These are phyloP conservation scores for Petrea volubilis DNA, from an alignment of 257 asterid species.

Conservation along the genomic window DNA sequence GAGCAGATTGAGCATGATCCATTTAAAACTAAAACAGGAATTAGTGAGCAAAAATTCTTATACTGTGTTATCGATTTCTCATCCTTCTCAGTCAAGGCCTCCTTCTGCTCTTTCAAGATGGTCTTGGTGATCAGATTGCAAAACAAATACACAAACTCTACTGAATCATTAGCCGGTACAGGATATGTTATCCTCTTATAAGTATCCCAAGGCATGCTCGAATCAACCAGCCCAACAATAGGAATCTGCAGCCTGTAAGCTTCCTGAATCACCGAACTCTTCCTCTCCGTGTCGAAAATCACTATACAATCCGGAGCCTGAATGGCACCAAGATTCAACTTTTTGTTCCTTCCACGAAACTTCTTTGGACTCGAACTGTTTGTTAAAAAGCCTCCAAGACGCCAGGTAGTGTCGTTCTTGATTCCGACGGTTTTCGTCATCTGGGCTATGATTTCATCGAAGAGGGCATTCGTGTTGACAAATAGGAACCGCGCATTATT, in stretches of 20 bases:
- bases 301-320: constrained; percentile 88
- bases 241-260: constrained; percentile 86
- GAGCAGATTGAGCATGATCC: not conserved
- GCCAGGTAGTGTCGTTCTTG: constrained; percentile 84
- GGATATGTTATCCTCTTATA: constrained; percentile 82
- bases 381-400: constrained; percentile 90
- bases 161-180: constrained; percentile 86
- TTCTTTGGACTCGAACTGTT: constrained; percentile 84
- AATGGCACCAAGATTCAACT: constrained; percentile 60
- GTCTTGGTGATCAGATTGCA: constrained; percentile 97
- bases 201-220: constrained; percentile 86
- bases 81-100: constrained; percentile 40
- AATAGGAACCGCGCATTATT: constrained; percentile 71
- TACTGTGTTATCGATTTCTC: constrained; percentile 41
- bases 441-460: constrained; percentile 76
- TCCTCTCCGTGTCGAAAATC: constrained; percentile 81
- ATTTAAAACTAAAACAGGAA: not conserved
- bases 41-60: constrained; percentile 1
- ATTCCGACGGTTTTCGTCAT: constrained; percentile 64
- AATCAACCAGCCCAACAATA: constrained; percentile 84
- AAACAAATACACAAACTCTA: constrained; percentile 84
- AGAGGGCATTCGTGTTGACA: constrained; percentile 80
- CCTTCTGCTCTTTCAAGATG: constrained; percentile 68
- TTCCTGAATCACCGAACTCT: constrained; percentile 79
- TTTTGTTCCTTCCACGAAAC: constrained; percentile 86